These are phyloP conservation scores for Cardiospermum halicacabum DNA, from an alignment of 345 rosid species.

Conservation along the genomic window DNA sequence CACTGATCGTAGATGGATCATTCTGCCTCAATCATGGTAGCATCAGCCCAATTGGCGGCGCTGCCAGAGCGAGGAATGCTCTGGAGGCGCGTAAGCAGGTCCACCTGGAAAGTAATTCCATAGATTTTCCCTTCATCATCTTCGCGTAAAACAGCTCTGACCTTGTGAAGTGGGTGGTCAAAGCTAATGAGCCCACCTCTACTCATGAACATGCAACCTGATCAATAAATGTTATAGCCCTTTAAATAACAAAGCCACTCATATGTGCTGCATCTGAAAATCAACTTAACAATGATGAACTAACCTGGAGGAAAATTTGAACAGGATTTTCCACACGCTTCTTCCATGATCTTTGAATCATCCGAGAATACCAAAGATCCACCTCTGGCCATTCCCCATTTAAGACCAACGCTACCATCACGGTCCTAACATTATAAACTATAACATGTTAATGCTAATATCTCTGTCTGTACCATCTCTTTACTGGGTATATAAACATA, in stretches of 20 bases:
- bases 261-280: neutral
- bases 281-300: neutral
- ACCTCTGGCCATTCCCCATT: constrained; percentile 49
- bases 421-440: constrained; percentile 18
- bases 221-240: neutral
- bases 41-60: constrained; percentile 40
- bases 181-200: constrained; percentile 43
- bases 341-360: constrained; percentile 40
- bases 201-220: constrained; percentile 26
- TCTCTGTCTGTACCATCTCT: neutral
- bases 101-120: constrained; percentile 47
- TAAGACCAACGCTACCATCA: constrained; percentile 38
- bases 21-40: constrained; percentile 13
- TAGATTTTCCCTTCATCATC: constrained; percentile 34
- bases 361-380: constrained; percentile 45
- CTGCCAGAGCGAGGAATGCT: constrained; percentile 47
- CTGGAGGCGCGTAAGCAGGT: constrained; percentile 30
- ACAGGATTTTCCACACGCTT: constrained; percentile 55
- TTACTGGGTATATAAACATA: neutral
- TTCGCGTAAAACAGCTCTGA: constrained; percentile 31
- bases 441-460: neutral
- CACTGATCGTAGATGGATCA: neutral
- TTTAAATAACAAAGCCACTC: neutral
- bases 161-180: constrained; percentile 46
- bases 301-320: constrained; percentile 54